Conservation (phyloP, 129 eudicot genomes). For the Erigeron canadensis region DNA sequence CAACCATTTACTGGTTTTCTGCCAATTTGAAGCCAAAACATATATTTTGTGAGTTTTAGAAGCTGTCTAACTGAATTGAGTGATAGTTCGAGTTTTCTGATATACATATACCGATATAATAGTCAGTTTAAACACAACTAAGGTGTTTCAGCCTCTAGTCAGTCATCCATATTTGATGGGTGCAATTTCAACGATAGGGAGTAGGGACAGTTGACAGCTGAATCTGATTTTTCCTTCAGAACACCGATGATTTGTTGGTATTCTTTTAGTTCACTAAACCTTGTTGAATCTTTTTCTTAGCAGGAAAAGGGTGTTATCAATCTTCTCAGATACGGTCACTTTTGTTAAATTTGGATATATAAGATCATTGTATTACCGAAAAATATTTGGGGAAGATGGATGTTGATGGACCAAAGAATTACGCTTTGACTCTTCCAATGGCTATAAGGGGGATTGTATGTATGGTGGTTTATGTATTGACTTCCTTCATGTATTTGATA, state of each 20-base stretch:
- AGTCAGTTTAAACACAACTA: too few species aligned
- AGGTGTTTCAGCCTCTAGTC: too few species aligned
- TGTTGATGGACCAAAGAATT: slow-evolving; percentile 41
- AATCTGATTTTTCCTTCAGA: too few species aligned
- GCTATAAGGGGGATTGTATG: slow-evolving; percentile 65
- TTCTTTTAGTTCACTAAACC: background rate
- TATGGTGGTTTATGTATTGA: slow-evolving; percentile 54
- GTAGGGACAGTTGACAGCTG: background rate
- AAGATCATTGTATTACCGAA: too few species aligned
- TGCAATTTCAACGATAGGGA: background rate
- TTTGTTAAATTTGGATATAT: slow-evolving; percentile 9
- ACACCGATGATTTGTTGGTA: background rate
- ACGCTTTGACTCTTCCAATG: slow-evolving; percentile 60
- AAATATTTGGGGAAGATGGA: slow-evolving; percentile 38
- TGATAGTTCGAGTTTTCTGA: background rate
- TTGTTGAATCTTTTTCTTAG: slow-evolving; percentile 3
- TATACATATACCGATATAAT: too few species aligned
- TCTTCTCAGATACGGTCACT: background rate
- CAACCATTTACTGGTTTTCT: slow-evolving; percentile 19
- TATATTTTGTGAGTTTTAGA: slow-evolving; percentile 16
- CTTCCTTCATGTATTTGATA: slow-evolving; percentile 64
- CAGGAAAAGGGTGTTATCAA: slow-evolving; percentile 16
- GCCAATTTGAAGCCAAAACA: slow-evolving; percentile 35
- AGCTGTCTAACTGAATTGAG: slow-evolving; percentile 4
- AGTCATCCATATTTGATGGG: too few species aligned